These are phyloP conservation scores for Pleurotus salmoneostramineus DNA, from an alignment of 768 basidiomycete species.

Conservation along the genomic window DNA sequence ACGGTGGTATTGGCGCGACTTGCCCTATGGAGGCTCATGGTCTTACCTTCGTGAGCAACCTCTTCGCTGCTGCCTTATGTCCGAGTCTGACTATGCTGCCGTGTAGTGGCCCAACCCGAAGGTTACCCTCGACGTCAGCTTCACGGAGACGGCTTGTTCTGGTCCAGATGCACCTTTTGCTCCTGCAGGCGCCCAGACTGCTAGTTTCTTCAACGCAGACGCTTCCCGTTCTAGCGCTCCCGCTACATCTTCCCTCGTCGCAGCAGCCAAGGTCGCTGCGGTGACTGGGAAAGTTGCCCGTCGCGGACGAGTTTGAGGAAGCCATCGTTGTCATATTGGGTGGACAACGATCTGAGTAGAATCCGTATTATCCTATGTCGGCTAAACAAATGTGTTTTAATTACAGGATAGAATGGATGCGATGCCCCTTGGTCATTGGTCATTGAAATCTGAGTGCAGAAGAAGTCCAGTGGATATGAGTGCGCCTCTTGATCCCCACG, in stretches of 20 bases:
- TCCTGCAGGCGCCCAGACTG: not conserved
- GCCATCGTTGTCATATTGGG: not conserved
- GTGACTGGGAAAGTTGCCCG: not conserved
- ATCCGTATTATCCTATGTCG: not conserved
- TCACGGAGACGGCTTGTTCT: constrained; percentile 4
- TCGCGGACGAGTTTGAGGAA: not conserved
- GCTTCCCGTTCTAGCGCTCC: not conserved
- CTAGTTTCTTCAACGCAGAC: not conserved
- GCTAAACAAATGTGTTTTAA: too few species aligned
- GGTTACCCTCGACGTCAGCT: not conserved
- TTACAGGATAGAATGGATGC: too few species aligned
- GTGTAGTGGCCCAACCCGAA: constrained; percentile 5
- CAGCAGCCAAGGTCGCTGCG: not conserved
- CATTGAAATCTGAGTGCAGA: too few species aligned
- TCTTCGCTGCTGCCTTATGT: not conserved
- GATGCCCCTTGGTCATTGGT: too few species aligned
- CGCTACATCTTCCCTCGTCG: not conserved
- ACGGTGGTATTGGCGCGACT: not conserved
- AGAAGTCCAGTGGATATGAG: too few species aligned
- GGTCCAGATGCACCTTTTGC: not conserved
- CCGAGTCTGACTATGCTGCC: not conserved
- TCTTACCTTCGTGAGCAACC: not conserved
- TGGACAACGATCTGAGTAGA: not conserved
- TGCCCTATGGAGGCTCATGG: not conserved
- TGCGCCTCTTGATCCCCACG: too few species aligned